Evolutionary conservation across 371 early-diverging fungal species (phyloP), one percentile per base, ranked within the genome.

Genomic region (Mucor indicus): DNA sequence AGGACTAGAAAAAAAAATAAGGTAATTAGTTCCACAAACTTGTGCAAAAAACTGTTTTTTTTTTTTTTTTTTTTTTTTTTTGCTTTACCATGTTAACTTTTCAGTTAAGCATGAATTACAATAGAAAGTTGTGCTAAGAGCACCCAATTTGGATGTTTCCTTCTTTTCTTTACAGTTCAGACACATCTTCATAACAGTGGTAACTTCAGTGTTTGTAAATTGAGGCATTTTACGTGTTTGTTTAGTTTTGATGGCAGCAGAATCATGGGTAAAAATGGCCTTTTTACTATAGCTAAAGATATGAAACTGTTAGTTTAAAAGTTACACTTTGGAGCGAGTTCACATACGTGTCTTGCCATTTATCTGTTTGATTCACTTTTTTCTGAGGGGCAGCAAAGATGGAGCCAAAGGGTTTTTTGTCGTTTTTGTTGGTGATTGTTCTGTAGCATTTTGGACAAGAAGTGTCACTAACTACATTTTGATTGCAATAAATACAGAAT

Each of bases 281-380:
- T 60, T 60, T 42, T 54, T 54, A 10, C 60, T 37, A 15, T 57
- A 57, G 13, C 57, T 57, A 43, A 25, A 32, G 1, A 44, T 12
- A 10, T 9, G n/a, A 27, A 31, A 22, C 17, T 9, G 37, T 11
- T 31, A 16, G 11, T 16, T 15, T 24, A 17, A n/a, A 25, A 30
- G 3, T 22, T 19, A 25, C 8, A 12, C n/a, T 3, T 20, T 23
- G 12, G 16, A n/a, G n/a, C n/a, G n/a, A n/a, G n/a, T n/a, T 1
- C 35, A 50, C 52, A 42, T 55, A 60, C 48, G 55, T 60, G 37
- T 55, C 55, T 24, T 60, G 60, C 60, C 60, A 60, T 38, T 60
- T 60, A 13, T 60, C 60, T 9, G 46, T 38, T 17, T 54, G 44
- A 38, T 25, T 50, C 20, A 48, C 32, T 20, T 38, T 49, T 47